Evolutionary conservation across 2,329 filamentous ascomycete species (phyloP), one percentile per base, ranked within the genome.

Genomic region (Diaporthe sp.): DNA sequence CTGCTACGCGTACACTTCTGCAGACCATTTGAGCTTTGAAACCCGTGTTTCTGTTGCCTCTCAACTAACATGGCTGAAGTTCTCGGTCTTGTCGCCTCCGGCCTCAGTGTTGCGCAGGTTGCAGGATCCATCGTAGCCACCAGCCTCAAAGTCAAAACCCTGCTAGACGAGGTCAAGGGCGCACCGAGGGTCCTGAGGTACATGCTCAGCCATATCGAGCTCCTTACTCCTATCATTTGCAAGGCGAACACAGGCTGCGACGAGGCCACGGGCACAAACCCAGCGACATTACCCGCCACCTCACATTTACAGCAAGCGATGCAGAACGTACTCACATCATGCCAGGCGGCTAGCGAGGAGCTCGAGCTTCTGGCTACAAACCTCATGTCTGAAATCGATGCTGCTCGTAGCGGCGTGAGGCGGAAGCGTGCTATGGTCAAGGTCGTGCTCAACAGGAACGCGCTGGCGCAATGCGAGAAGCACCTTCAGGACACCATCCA

Each of bases 21-120:
- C 8, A 37, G 13, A 37, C 1, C 1, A n/a, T 34, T n/a, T 57
- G 3, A 34, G 10, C 0, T 22, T 34, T 4, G 2, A n/a, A 1
- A 4, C 2, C 4, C 19, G 10, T 28, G 44, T 9, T 37, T 9
- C 31, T 15, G 34, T 9, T 8, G 19, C 19, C 10, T 5, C 1
- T 4, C 10, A 8, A 1, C 34, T 7, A 49, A 15, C 9, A 65
- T 65, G 61, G 42, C 61, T 3, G 61, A 65, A 65, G 25, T 49
- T 8, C 2, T 65, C 0, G 61, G 61, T 7, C 25, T 65, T 7
- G 25, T 65, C 25, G 61, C 61, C 10, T 65, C 61, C 25, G 61
- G 61, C 42, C 17, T 65, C 17, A 65, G 61, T 25, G 42, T 65
- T 19, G 61, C 61, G 2, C 39, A 49, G 10, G 7, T 65, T 15